phyloP scores from a whole-genome alignment of 306 rosid species.

The Medicago truncatula region MtrunA17r5.0-ANR NC_053044.1:1347001-1347500 shows the following conservation, averaged over 20 bases:
- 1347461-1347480: slow-evolving; percentile 58
- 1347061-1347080: slow-evolving; percentile 92
- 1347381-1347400: slow-evolving; percentile 54
- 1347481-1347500: slow-evolving; percentile 45
- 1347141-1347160: slow-evolving; percentile 84
- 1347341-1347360: slow-evolving; percentile 44
- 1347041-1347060: slow-evolving; percentile 91
- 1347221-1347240: slow-evolving; percentile 50
- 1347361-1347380: slow-evolving; percentile 42
- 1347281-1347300: slow-evolving; percentile 44
- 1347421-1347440: slow-evolving; percentile 2
- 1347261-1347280: slow-evolving; percentile 30
- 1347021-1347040: slow-evolving; percentile 92
- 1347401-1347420: slow-evolving; percentile 26
- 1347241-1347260: slow-evolving; percentile 51
- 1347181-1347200: slow-evolving; percentile 43
- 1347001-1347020: slow-evolving; percentile 94
- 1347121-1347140: slow-evolving; percentile 71
- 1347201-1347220: slow-evolving; percentile 64
- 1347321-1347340: slow-evolving; percentile 44
- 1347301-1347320: slow-evolving; percentile 41
- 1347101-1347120: slow-evolving; percentile 84
- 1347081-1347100: slow-evolving; percentile 79
- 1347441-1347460: slow-evolving; percentile 13
- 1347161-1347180: slow-evolving; percentile 91